Evolutionary conservation across 1,139 yeast species (phyloP), one percentile per base, ranked within the genome.

Genomic region (Debaryomyces robertsiae): DNA sequence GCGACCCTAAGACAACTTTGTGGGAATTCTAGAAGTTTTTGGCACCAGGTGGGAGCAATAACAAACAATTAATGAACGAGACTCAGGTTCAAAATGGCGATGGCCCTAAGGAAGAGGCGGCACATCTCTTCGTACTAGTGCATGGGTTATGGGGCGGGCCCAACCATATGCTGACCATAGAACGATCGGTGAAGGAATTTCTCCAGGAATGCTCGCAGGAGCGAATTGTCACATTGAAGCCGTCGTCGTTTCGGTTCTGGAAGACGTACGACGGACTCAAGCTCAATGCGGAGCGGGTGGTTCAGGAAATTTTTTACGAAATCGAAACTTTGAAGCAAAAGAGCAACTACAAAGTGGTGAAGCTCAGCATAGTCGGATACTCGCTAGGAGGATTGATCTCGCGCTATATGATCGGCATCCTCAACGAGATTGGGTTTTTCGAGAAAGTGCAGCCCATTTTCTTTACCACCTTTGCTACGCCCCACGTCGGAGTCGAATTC

Each of bases 131-230:
- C 54, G 85, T 89, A 13, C 65, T 90, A n/a, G 73, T 87, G 27
- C 96, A 90, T 61, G 96, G 96, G 57, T 69, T 91, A 25, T 88
- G 95, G 87, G 97, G 97, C 2, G 81, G 84, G 31, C 85, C 93
- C 3, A 73, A 74, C 34, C 95, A 90, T 58, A 70, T 90, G 77
- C 64, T 71, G 30, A 71, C 85, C 9, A 63, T 87, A 36, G 82
- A 79, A 48, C 68, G 73, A 19, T 67, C 79, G 11, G 56, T 89
- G 18, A 67, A 68, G 30, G 68, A 69, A 25, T 60, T 70, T 3
- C 48, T 79, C 3, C 53, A 57, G 2, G 57, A 50, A 3, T 62
- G 60, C 6, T 54, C 66, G 4, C 52, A 61, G 6, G 79, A 75
- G 22, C 67, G 71, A 24, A 65, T 82, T 2, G 76, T 78, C 15